These are phyloP conservation scores for Fonsecaea pedrosoi DNA, from an alignment of 2,329 filamentous ascomycete genomes.

Conservation along the genomic window DNA sequence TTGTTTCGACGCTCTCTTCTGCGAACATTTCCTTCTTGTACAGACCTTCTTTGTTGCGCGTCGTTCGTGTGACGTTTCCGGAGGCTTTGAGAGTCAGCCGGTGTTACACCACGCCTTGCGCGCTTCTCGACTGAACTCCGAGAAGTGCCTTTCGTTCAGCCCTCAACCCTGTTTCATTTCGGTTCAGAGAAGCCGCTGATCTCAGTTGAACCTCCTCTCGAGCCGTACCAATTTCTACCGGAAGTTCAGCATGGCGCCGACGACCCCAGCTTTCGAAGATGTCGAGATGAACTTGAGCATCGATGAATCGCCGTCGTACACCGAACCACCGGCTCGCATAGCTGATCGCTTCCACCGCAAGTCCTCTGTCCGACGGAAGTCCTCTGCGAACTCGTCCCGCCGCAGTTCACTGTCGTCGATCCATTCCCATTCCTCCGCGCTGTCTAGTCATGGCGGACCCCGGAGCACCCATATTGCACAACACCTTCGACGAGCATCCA, in stretches of 20 bases:
- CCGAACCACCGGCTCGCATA: constrained; percentile 65
- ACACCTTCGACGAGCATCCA: constrained; percentile 69
- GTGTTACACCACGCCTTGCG: background rate
- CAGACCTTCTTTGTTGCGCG: constrained; percentile 15
- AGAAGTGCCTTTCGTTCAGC: constrained; percentile 9
- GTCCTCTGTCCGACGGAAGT: constrained; percentile 61
- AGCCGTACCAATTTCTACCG: background rate
- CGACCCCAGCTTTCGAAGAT: constrained; percentile 41
- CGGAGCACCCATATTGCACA: constrained; percentile 68
- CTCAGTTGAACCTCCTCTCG: background rate
- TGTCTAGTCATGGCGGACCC: constrained; percentile 55
- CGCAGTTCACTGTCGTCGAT: constrained; percentile 68
- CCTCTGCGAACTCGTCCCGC: constrained; percentile 68
- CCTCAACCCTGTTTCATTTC: background rate
- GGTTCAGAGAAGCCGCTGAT: background rate
- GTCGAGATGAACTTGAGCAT: constrained; percentile 51
- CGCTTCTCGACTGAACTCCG: background rate
- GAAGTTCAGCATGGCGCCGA: constrained; percentile 25
- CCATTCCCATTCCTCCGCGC: constrained; percentile 65
- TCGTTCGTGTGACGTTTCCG: constrained; percentile 8
- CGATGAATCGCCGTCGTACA: constrained; percentile 45
- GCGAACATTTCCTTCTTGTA: constrained; percentile 6
- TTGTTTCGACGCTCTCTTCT: constrained; percentile 3
- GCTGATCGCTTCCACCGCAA: constrained; percentile 67
- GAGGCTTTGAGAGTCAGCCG: constrained; percentile 17